These are phyloP conservation scores for Colletotrichum tabaci DNA, from an alignment of 2,329 filamentous ascomycete genomes.

Conservation along the genomic window DNA sequence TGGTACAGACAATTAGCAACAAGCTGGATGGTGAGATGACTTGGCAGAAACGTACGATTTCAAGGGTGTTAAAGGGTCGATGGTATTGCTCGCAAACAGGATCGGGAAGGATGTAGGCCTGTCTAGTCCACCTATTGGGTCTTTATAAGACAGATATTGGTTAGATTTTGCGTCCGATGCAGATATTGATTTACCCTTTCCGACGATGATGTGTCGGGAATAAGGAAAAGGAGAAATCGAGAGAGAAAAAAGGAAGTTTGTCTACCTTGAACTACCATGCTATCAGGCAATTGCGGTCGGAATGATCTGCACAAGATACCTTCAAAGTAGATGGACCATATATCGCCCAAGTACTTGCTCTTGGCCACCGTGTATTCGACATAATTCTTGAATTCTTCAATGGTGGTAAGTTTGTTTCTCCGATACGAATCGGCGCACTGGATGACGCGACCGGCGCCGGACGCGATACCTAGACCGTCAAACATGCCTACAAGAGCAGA, in stretches of 20 bases:
- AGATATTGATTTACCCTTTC: background rate
- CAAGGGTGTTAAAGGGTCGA: background rate
- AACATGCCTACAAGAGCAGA: slow-evolving; percentile 3
- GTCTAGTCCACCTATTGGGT: background rate
- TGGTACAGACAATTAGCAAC: background rate
- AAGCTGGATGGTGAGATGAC: background rate
- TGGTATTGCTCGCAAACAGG: background rate
- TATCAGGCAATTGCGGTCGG: background rate
- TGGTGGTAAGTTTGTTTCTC: slow-evolving; percentile 48
- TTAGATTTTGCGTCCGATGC: background rate
- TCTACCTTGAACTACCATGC: slow-evolving; percentile 4
- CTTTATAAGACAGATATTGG: background rate
- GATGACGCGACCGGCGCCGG: slow-evolving; percentile 46
- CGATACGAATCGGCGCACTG: slow-evolving; percentile 50
- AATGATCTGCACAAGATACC: background rate
- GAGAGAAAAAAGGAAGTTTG: background rate
- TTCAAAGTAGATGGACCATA: background rate
- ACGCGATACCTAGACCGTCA: slow-evolving; percentile 28
- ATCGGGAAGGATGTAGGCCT: background rate
- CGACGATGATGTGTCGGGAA: background rate
- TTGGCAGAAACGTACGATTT: background rate
- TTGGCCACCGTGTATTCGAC: slow-evolving; percentile 43
- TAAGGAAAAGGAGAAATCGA: background rate
- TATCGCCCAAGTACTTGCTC: background rate
- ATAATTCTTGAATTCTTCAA: slow-evolving; percentile 47